A percentile compares a stretch with the other conserved stretches of the same genome.
Conservation (phyloP, 345 rosid genomes). For the Mangifera indica region DNA sequence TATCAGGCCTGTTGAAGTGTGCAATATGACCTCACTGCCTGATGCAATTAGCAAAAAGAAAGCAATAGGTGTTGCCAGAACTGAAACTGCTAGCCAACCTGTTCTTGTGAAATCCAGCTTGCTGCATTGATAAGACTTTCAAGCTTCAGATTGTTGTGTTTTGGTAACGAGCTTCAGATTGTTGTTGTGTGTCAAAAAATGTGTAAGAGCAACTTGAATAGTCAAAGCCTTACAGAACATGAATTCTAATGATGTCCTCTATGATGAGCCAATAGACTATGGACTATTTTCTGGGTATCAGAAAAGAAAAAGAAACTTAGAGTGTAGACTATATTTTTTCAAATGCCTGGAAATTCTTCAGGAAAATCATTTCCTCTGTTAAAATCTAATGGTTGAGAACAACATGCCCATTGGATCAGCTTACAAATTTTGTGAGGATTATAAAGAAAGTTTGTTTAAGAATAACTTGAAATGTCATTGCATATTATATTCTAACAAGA, state of each 20-base stretch:
- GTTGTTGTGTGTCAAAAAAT: neutral
- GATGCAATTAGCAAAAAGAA: slow-evolving; percentile 56
- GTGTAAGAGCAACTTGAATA: neutral
- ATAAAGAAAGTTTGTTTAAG: neutral
- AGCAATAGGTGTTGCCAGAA: slow-evolving; percentile 70
- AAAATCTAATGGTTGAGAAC: neutral
- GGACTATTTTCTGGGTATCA: neutral
- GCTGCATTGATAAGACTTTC: slow-evolving; percentile 44
- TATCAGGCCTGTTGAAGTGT: slow-evolving; percentile 45
- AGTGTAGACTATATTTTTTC: neutral
- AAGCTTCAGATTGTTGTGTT: slow-evolving; percentile 17
- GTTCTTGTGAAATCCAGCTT: slow-evolving; percentile 73
- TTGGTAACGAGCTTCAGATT: slow-evolving; percentile 20
- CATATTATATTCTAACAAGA: slow-evolving; percentile 4
- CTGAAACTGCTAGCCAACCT: slow-evolving; percentile 70
- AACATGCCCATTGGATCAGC: no score
- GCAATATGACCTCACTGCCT: slow-evolving; percentile 41
- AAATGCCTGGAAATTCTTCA: neutral
- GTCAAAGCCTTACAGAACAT: neutral
- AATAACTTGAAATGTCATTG: neutral
- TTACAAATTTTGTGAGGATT: neutral
- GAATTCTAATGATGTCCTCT: neutral
- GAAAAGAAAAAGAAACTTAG: neutral
- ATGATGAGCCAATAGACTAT: neutral
- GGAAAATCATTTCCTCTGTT: neutral